Conservation (phyloP, 805 yeast species). For the Candida pseudoglaebosa region DNA sequence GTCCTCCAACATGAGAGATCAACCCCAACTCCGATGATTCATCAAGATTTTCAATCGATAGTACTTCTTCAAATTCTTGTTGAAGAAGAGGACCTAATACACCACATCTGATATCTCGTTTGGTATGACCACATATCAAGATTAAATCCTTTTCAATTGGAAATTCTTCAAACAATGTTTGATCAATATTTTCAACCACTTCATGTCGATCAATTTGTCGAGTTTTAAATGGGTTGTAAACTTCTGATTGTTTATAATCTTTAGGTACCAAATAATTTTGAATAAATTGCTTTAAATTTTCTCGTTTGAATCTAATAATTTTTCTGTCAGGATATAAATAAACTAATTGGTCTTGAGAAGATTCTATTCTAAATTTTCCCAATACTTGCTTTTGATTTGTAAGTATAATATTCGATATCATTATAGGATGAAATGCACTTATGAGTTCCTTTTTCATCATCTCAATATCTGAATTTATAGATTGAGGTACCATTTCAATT, state of each 20-base stretch:
- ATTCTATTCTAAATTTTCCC: constrained; percentile 4
- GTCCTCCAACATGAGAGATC: constrained; percentile 82
- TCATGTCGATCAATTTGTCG: neutral
- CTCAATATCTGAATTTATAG: constrained; percentile 41
- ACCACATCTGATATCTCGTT: constrained; percentile 68
- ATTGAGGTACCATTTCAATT: constrained; percentile 46
- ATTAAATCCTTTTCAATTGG: constrained; percentile 28
- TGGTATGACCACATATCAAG: constrained; percentile 62
- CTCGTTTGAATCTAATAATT: constrained; percentile 31
- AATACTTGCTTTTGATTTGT: constrained; percentile 9
- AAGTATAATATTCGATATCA: constrained; percentile 45
- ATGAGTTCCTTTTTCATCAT: constrained; percentile 25
- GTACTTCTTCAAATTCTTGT: constrained; percentile 45
- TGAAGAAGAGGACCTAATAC: constrained; percentile 54
- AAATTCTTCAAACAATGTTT: constrained; percentile 5
- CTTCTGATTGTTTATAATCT: constrained; percentile 13
- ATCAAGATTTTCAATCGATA: constrained; percentile 31
- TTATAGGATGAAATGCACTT: constrained; percentile 47
- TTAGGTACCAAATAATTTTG: constrained; percentile 37
- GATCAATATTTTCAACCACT: neutral
- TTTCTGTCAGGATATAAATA: constrained; percentile 54
- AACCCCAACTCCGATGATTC: constrained; percentile 41
- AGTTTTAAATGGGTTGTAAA: constrained; percentile 23
- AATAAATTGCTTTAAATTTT: constrained; percentile 34
- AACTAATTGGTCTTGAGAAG: constrained; percentile 21